A percentile compares a stretch with the other conserved stretches of the same genome.
phyloP scores from a whole-genome alignment of 1,284 basidiomycete species.

The Microbotryomycetes sp. region DNA sequence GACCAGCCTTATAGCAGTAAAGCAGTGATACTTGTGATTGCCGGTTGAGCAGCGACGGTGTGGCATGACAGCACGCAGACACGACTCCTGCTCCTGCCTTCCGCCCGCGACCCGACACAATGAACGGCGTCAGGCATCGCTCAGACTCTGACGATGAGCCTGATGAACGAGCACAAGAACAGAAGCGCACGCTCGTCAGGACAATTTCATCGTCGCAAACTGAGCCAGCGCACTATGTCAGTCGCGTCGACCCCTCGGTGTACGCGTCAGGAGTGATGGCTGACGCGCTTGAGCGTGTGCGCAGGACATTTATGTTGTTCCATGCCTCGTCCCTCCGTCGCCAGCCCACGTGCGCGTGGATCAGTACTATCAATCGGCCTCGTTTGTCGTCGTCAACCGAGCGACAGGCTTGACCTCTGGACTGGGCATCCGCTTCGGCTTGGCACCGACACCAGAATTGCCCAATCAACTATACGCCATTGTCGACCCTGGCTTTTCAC shows the following conservation, averaged over 20 bases:
- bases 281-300: background rate
- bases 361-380: constrained; percentile 15
- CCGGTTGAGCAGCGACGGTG: no score
- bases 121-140: background rate
- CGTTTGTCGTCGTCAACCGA: constrained; percentile 28
- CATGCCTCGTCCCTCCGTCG: constrained; percentile 10
- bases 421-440: constrained; percentile 23
- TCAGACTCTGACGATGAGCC: background rate
- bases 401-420: constrained; percentile 22
- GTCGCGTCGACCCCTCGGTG: background rate
- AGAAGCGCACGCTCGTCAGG: background rate
- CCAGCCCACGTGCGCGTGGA: background rate
- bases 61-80: no score
- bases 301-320: constrained; percentile 30
- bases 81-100: no score
- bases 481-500: constrained; percentile 23
- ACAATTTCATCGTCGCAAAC: background rate
- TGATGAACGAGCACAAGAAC: background rate
- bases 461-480: background rate
- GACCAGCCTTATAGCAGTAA: no score
- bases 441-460: background rate
- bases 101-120: no score
- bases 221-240: background rate
- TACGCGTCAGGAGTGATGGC: no score
- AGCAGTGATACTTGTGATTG: no score